Evolutionary conservation across 2,329 filamentous ascomycete species (phyloP), one percentile per base, ranked within the genome.

Genomic region (Colletotrichum shisoi): DNA sequence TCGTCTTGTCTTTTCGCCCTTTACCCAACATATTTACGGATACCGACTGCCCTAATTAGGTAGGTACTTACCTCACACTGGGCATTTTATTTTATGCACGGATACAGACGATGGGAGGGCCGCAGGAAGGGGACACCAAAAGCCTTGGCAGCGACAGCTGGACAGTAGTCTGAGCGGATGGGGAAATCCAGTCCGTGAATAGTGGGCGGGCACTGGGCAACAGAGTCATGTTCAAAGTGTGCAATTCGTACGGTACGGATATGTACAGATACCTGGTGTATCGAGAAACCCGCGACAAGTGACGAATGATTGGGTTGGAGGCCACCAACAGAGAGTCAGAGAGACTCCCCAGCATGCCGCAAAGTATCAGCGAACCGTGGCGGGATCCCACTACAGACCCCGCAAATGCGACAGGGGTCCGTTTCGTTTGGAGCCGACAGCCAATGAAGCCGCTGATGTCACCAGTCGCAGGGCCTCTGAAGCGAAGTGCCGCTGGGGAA

Each of bases 401-500:
- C 53, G 60, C 63, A 21, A 5, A 24, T 24, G 21, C n/a, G 46
- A 40, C 69, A 70, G 57, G 69, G 69, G 69, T 34, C 31, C 15
- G 69, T 70, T 70, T 70, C 69, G 69, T 67, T 69, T 64, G 52
- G 45, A 45, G 60, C 34, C 51, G 62, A 19, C 21, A 40, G 68
- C 75, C 74, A 76, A 74, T 74, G 60, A 72, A 76, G 76, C 75
- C 76, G 72, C 75, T 77, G 75, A 77, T 77, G 76, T 77, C 75
- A 77, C 75, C 57, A 67, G 21, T 37, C 52, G 49, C 63, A 59
- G 44, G 54, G 46, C 44, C 39, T 51, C 48, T 58, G 48, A 45
- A 57, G 57, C 53, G 53, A 45, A 21, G 48, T 15, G 11, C 49
- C 49, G 49, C 49, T 52, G 17, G n/a, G 12, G 12, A 40, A 40